Conservation (phyloP, 176 grass and related monocot species). For the Sorghum bicolor region DNA sequence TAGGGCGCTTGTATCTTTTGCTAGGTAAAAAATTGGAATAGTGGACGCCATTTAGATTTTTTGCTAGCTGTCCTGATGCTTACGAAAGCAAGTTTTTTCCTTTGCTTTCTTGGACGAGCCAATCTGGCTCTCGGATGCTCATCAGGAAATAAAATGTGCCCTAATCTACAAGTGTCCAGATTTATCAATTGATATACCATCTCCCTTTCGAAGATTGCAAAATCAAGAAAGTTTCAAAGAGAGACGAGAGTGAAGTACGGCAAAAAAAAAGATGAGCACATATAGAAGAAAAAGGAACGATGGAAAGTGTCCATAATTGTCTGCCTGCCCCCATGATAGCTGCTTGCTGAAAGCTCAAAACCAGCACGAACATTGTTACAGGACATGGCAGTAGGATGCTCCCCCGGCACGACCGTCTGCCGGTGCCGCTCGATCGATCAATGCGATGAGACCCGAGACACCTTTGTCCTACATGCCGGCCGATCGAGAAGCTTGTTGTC, state of each 20-base stretch:
- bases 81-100: not conserved
- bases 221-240: not conserved
- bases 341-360: not conserved
- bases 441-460: not conserved
- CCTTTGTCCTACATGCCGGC: not conserved
- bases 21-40: not conserved
- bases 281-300: not conserved
- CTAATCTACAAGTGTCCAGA: not conserved
- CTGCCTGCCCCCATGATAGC: not conserved
- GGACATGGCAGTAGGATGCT: not conserved
- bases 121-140: not conserved
- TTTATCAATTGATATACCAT: not conserved
- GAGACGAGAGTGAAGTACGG: not conserved
- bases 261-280: not conserved
- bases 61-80: not conserved
- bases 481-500: not conserved
- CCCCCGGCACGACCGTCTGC: not conserved
- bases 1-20: not conserved
- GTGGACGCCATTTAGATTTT: not conserved
- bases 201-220: not conserved
- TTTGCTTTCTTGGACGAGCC: not conserved
- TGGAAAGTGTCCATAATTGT: not conserved
- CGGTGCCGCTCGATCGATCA: not conserved
- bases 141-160: not conserved
- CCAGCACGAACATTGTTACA: not conserved